Evolutionary conservation across 495 filamentous ascomycete species (phyloP).

Genomic region (Aspergillus egyptiacus): DNA sequence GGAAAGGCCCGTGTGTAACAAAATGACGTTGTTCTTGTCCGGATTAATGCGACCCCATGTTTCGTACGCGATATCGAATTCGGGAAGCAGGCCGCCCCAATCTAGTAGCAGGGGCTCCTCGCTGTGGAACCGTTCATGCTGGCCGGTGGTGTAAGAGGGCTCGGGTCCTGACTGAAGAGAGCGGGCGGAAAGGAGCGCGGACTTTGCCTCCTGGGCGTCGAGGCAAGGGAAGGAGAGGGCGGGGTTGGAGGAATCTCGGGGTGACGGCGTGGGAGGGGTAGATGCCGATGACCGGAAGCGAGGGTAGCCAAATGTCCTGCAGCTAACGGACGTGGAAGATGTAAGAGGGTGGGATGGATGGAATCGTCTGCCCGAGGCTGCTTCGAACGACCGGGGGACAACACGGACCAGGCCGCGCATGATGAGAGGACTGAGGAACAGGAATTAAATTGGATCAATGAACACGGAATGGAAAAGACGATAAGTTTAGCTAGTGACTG

Average conservation of each 20-base stretch:
- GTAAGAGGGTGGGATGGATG: neutral
- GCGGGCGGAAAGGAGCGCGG: conserved; percentile 66
- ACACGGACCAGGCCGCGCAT: no score
- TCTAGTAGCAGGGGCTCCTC: conserved; percentile 74
- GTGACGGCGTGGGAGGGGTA: conserved; percentile 3
- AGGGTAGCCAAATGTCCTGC: neutral
- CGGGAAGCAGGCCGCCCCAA: conserved; percentile 82
- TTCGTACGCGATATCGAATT: conserved; percentile 89
- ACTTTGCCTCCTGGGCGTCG: conserved; percentile 79
- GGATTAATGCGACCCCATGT: conserved; percentile 82
- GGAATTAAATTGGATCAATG: no score
- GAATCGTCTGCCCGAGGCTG: neutral
- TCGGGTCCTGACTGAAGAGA: conserved; percentile 78
- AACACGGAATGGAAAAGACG: no score
- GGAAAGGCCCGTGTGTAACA: conserved; percentile 89
- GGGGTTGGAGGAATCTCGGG: conserved; percentile 65
- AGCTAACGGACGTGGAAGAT: neutral
- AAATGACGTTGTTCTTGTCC: conserved; percentile 80
- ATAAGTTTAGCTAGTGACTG: no score
- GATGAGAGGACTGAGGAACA: no score
- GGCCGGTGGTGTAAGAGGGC: conserved; percentile 85
- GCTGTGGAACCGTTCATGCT: conserved; percentile 69
- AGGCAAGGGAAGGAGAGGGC: conserved; percentile 94
- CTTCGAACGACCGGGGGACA: neutral
- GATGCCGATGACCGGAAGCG: conserved; percentile 16